phyloP scores from a whole-genome alignment of 1,284 basidiomycete species.

The Leccinum pallidistipes region DNA sequence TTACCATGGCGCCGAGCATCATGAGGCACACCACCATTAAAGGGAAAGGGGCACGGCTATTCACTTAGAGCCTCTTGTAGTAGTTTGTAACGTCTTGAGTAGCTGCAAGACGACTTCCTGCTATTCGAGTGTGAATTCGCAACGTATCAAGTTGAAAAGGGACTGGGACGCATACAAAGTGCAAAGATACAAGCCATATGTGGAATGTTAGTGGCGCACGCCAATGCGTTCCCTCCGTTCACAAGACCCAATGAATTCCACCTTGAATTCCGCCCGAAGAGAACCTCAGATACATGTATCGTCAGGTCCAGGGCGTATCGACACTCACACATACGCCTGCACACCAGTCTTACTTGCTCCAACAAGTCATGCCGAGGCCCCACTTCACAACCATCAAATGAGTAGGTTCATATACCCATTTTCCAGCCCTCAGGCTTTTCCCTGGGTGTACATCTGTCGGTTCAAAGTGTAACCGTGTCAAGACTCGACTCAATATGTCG shows the following conservation, averaged over 20 bases:
- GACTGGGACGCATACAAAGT: not conserved
- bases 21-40: conserved; percentile 43
- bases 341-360: not conserved
- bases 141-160: not conserved
- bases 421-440: too few species aligned
- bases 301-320: not conserved
- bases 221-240: not conserved
- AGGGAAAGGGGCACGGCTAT: conserved; percentile 9
- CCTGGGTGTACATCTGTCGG: not conserved
- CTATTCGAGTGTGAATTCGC: not conserved
- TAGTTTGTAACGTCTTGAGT: conserved; percentile 19
- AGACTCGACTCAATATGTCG: not conserved
- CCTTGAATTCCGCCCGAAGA: not conserved
- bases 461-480: not conserved
- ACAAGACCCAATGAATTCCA: too few species aligned
- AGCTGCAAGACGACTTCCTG: conserved; percentile 3
- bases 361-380: too few species aligned
- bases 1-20: conserved; percentile 51
- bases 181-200: not conserved
- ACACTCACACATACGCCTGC: not conserved
- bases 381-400: too few species aligned
- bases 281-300: not conserved
- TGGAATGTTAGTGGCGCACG: too few species aligned
- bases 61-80: conserved; percentile 17
- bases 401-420: not conserved